Percentiles rank a stretch among this genome's conserved stretches.
These are phyloP conservation scores for Lachnellula arida DNA, from an alignment of 2,329 filamentous ascomycete genomes.

Conservation along the genomic window DNA sequence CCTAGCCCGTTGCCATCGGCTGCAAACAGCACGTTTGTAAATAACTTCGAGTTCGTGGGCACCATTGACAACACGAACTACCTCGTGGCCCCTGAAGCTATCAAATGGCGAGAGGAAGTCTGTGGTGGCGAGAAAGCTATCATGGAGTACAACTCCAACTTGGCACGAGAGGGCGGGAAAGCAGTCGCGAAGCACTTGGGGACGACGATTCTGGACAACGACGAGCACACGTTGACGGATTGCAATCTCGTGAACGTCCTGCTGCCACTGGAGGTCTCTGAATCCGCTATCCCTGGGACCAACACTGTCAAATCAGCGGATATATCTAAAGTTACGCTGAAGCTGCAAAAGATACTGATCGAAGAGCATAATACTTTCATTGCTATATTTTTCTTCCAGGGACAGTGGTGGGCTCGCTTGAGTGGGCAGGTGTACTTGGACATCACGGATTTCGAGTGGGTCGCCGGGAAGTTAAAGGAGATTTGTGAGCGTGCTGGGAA, in stretches of 20 bases:
- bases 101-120: slow-evolving; percentile 63
- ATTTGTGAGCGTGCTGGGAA: slow-evolving; percentile 48
- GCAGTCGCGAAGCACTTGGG: slow-evolving; percentile 58
- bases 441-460: slow-evolving; percentile 70
- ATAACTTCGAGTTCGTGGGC: slow-evolving; percentile 71
- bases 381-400: slow-evolving; percentile 55
- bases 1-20: slow-evolving; percentile 38
- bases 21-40: slow-evolving; percentile 52
- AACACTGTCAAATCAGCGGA: slow-evolving; percentile 26
- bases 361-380: slow-evolving; percentile 68
- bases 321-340: slow-evolving; percentile 46
- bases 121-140: slow-evolving; percentile 73
- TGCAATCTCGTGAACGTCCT: slow-evolving; percentile 71
- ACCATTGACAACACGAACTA: slow-evolving; percentile 71
- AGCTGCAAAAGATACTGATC: slow-evolving; percentile 52
- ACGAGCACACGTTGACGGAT: slow-evolving; percentile 52
- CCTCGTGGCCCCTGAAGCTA: slow-evolving; percentile 64
- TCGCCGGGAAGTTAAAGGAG: slow-evolving; percentile 40
- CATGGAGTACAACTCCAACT: slow-evolving; percentile 52
- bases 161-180: slow-evolving; percentile 61
- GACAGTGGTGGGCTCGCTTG: slow-evolving; percentile 64
- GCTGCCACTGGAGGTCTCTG: slow-evolving; percentile 52
- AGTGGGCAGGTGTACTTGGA: slow-evolving; percentile 86
- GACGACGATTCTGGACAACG: slow-evolving; percentile 69
- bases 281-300: slow-evolving; percentile 24